A percentile compares a stretch with the other conserved stretches of the same genome.
phyloP scores from a whole-genome alignment of 2,329 filamentous ascomycete genomes.

The Amesomyces nigricolor region DNA sequence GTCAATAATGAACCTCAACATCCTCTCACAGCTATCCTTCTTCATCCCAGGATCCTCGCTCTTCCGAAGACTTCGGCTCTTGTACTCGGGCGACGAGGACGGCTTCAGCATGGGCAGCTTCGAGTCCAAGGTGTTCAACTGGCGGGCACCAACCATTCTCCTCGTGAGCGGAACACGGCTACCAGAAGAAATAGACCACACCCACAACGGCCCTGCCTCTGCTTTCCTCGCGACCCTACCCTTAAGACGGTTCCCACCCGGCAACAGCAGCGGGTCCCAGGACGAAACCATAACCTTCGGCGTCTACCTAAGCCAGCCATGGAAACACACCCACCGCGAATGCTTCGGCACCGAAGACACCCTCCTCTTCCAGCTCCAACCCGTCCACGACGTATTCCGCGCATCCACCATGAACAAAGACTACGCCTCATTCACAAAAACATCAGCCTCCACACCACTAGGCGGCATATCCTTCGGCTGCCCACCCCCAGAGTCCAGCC shows the following conservation, averaged over 20 bases:
- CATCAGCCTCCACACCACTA: slow-evolving; percentile 46
- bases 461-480: slow-evolving; percentile 62
- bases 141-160: slow-evolving; percentile 67
- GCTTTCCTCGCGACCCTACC: slow-evolving; percentile 58
- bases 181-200: slow-evolving; percentile 36
- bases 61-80: slow-evolving; percentile 58
- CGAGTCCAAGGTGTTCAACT: slow-evolving; percentile 69
- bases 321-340: slow-evolving; percentile 62
- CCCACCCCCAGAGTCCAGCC: slow-evolving; percentile 46
- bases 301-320: slow-evolving; percentile 60
- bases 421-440: slow-evolving; percentile 63
- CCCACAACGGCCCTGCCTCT: slow-evolving; percentile 44
- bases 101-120: slow-evolving; percentile 76
- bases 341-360: slow-evolving; percentile 63
- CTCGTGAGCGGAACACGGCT: slow-evolving; percentile 63
- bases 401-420: slow-evolving; percentile 60
- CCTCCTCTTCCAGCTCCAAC: slow-evolving; percentile 65
- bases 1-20: slow-evolving; percentile 59
- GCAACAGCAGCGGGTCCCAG: slow-evolving; percentile 33
- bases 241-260: slow-evolving; percentile 52
- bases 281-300: slow-evolving; percentile 58
- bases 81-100: slow-evolving; percentile 65
- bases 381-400: slow-evolving; percentile 64
- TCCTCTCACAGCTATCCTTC: slow-evolving; percentile 65
- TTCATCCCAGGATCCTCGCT: slow-evolving; percentile 61